Percentiles rank a stretch among this genome's conserved stretches.
These are phyloP conservation scores for Leishmania tarentolae DNA, from an alignment of 208 protist species.

Conservation along the genomic window DNA sequence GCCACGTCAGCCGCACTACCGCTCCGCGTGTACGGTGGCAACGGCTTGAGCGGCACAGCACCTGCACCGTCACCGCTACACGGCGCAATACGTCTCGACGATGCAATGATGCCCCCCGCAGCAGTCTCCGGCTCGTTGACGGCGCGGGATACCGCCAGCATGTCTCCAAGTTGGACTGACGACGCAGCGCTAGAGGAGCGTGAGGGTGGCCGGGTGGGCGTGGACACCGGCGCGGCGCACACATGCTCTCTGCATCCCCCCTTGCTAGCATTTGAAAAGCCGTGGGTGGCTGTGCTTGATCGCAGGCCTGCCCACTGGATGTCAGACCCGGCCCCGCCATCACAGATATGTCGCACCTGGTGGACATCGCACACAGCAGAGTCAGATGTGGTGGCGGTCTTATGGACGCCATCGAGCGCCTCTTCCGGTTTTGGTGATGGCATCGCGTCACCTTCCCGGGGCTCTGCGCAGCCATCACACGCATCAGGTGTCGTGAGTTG, in stretches of 20 bases:
- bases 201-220: background rate
- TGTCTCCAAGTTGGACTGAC: conserved; percentile 7
- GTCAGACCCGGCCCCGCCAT: background rate
- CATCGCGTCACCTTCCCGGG: background rate
- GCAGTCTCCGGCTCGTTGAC: background rate
- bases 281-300: background rate
- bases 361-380: background rate
- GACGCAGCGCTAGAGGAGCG: background rate
- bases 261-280: background rate
- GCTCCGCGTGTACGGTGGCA: background rate
- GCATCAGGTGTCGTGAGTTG: background rate
- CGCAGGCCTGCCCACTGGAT: background rate
- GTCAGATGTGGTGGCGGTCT: background rate
- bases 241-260: background rate
- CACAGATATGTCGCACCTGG: background rate
- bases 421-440: background rate
- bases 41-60: background rate
- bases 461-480: background rate
- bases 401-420: background rate
- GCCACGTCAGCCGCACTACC: background rate
- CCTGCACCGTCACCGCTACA: background rate
- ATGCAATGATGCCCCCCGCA: background rate
- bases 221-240: background rate
- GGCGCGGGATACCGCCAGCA: background rate
- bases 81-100: background rate